Evolutionary conservation across 805 yeast genomes (phyloP), one percentile per base, ranked within the genome.

Genomic region (Candida parachauliodes): DNA sequence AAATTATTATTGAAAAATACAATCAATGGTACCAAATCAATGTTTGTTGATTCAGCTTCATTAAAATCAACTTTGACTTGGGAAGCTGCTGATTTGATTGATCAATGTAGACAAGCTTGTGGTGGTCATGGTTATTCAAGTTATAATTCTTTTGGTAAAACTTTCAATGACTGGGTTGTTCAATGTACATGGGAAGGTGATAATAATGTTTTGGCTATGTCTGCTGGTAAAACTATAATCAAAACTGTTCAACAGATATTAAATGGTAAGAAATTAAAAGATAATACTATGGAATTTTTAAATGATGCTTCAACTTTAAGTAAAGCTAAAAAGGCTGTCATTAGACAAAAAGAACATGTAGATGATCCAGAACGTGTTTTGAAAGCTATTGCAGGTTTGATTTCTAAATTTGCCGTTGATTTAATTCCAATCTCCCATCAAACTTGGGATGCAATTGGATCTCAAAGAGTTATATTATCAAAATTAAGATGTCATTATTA

Each of bases 111-210:
- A 65, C 97, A 89, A 64, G 74, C 95, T 2, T 88, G 96, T 62
- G 96, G 97, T 59, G 97, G 97, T 22, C 96, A 86, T 62, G 97
- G 97, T 28, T 89, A 89, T 65, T 87, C 95, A 17, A 79, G 88
- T n/a, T 89, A 89, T 62, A 79, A 87, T 47, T 95, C 89, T 2
- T 85, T 89, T 57, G 96, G 94, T 28, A 86, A 83, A 57, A 88
- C 88, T 9, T 87, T 79, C 68, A 75, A 76, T 45, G 97, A 89
- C 60, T 91, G 95, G 87, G 96, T 85, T n/a, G 96, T 89, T 28
- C 96, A 89, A 66, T 88, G 96, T 63, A 89, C 97, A 14, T 89
- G 97, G 97, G 97, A 89, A 68, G 97, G 97, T 61, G 97, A 89
- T 62, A 89, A 89, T 68, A 88, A 81, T 53, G 83, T 89, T 30